Base-by-base conservation (phyloP, 192 early-diverging fungal genomes). In the Coemansia sp. region DNA sequence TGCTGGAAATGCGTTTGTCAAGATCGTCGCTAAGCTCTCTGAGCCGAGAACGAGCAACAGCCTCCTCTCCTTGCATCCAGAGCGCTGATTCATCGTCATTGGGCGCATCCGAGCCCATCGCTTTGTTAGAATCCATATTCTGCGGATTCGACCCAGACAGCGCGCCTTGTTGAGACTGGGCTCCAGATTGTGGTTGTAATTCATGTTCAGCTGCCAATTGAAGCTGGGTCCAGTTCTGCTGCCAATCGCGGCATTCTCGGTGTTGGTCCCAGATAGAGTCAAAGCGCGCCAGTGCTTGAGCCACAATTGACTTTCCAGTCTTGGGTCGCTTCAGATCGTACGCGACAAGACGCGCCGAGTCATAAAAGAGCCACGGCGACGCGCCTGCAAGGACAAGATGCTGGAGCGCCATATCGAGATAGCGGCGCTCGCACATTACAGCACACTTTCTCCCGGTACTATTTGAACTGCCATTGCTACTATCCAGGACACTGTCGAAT, bases 181-280 rank as follows among this genome's bases (percentile, higher is more conserved):
- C 43, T 45, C 32, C 32, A 32, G n/a, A 11, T 32, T 16, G 9
- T 42, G 2, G 8, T 45, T 9, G 43, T 15, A 15, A 9, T 9
- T 9, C 43, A 5, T 45, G 13, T 12, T 45, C 43, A 15, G 43
- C 51, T 12, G 40, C 62, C 15, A 19, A 19, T 63, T 77, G 80
- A 13, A 71, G 61, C 19, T 41, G 62, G n/a, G 56, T 62, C 80
- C 80, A 82, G 19, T 61, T 69, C 26, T 56, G 63, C 58, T 77
- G 74, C 80, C 74, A 73, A 10, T 49, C 63, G 21, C 62, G 36
- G 66, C 74, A 76, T 48, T 74, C 66, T 40, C 15, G 18, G 51
- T 77, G 68, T 47, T 69, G 74, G 37, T 21, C 40, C 74, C 80
- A 82, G 36, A 82, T 71, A 3, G 63, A 66, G n/a, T 77, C 69